These are phyloP conservation scores for Omphalotus guepiniiformis DNA, from an alignment of 768 basidiomycete genomes.

Conservation along the genomic window DNA sequence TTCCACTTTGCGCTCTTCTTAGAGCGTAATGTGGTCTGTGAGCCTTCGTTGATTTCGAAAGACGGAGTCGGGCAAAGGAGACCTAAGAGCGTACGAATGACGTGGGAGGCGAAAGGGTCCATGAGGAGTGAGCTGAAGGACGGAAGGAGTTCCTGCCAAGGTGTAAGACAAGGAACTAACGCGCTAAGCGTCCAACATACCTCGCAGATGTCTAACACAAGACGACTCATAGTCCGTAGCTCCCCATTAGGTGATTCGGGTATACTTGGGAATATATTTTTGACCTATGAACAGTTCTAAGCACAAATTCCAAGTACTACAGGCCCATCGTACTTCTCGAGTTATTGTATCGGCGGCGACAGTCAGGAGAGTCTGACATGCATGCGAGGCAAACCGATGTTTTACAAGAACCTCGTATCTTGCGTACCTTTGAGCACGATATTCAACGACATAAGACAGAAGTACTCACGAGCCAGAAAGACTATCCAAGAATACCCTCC, in stretches of 20 bases:
- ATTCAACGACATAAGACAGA: background rate
- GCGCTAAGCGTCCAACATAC: constrained; percentile 28
- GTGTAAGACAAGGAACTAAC: background rate
- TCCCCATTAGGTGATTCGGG: constrained; percentile 58
- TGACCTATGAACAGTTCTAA: too few relatives aligned
- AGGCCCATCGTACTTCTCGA: constrained; percentile 54
- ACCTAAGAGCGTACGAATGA: constrained; percentile 73
- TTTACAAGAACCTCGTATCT: constrained; percentile 63
- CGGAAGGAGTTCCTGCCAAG: constrained; percentile 63
- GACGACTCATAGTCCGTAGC: constrained; percentile 57
- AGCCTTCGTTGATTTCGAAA: constrained; percentile 28
- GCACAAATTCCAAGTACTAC: too few relatives aligned
- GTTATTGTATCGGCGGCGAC: constrained; percentile 60
- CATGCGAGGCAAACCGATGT: constrained; percentile 94
- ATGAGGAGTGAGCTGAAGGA: constrained; percentile 61
- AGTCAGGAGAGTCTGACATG: constrained; percentile 83
- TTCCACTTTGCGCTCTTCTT: constrained; percentile 85
- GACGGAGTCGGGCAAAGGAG: constrained; percentile 66
- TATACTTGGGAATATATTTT: constrained; percentile 47
- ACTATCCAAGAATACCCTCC: constrained; percentile 85
- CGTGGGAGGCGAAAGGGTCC: constrained; percentile 90
- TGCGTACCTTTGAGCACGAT: constrained; percentile 1
- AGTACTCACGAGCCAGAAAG: constrained; percentile 80
- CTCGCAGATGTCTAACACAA: constrained; percentile 61
- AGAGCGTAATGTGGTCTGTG: constrained; percentile 56